These are phyloP conservation scores for Sclerotinia trifoliorum DNA, from an alignment of 2,329 filamentous ascomycete genomes.

Conservation along the genomic window DNA sequence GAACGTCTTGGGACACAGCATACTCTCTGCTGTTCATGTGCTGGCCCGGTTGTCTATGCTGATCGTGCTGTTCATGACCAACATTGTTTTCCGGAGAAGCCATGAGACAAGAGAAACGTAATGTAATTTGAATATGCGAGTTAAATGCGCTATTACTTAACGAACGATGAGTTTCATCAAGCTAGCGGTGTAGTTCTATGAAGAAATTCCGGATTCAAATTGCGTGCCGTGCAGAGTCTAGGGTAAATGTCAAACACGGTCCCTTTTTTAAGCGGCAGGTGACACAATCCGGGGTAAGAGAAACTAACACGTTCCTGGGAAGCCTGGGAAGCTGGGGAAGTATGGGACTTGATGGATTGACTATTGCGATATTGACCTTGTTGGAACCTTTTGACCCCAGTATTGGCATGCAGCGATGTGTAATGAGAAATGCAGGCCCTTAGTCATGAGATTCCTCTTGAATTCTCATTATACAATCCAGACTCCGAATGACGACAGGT, in stretches of 20 bases:
- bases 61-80: slow-evolving; percentile 23
- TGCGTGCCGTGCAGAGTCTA: slow-evolving; percentile 21
- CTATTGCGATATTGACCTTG: slow-evolving; percentile 6
- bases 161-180: background rate
- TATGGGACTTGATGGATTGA: slow-evolving; percentile 11
- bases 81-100: slow-evolving; percentile 24
- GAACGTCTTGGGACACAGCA: slow-evolving; percentile 51
- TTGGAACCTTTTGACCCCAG: background rate
- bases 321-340: slow-evolving; percentile 17
- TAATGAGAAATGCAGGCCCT: slow-evolving; percentile 34
- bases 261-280: slow-evolving; percentile 27
- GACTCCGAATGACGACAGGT: slow-evolving; percentile 13
- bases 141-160: slow-evolving; percentile 18
- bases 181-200: slow-evolving; percentile 22
- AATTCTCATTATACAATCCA: slow-evolving; percentile 13
- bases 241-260: slow-evolving; percentile 18
- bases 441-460: slow-evolving; percentile 34
- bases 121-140: slow-evolving; percentile 28
- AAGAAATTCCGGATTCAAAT: slow-evolving; percentile 15
- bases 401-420: slow-evolving; percentile 25
- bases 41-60: slow-evolving; percentile 17
- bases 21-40: slow-evolving; percentile 37
- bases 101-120: slow-evolving; percentile 33
- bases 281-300: slow-evolving; percentile 34
- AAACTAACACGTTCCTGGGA: slow-evolving; percentile 19